Percentiles rank a stretch among this genome's conserved stretches.
phyloP scores from a whole-genome alignment of 805 yeast genomes.

The Candida namnaoensis region DNA sequence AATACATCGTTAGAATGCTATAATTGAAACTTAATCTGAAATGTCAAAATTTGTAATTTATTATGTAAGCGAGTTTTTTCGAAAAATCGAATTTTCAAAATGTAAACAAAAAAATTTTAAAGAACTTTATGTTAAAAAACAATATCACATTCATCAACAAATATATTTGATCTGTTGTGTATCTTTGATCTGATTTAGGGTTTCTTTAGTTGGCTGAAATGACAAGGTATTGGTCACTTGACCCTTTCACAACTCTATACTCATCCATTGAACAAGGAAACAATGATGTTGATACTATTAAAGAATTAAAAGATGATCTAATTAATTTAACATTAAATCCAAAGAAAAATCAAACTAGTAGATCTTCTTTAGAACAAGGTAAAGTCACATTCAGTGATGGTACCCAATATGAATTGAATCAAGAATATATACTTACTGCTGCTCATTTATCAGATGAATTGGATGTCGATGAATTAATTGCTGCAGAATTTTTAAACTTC shows the following conservation, averaged over 20 bases:
- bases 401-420: slow-evolving; percentile 46
- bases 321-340: slow-evolving; percentile 31
- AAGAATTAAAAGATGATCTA: slow-evolving; percentile 36
- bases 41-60: no score
- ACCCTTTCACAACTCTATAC: slow-evolving; percentile 6
- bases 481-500: slow-evolving; percentile 58
- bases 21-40: no score
- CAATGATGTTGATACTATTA: slow-evolving; percentile 15
- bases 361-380: slow-evolving; percentile 37
- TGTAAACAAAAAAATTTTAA: no score
- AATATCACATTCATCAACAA: no score
- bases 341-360: slow-evolving; percentile 34
- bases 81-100: no score
- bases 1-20: no score
- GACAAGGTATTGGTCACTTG: slow-evolving; percentile 1
- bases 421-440: slow-evolving; percentile 54
- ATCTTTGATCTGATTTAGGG: no score
- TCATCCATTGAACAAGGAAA: slow-evolving; percentile 23
- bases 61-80: no score
- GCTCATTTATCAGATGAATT: slow-evolving; percentile 54
- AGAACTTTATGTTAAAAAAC: no score
- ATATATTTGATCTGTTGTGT: no score
- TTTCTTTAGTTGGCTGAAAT: background rate
- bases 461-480: slow-evolving; percentile 65
- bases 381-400: slow-evolving; percentile 43